These are phyloP conservation scores for Secale cereale DNA, from an alignment of 176 grass and related monocot species.

Conservation along the genomic window DNA sequence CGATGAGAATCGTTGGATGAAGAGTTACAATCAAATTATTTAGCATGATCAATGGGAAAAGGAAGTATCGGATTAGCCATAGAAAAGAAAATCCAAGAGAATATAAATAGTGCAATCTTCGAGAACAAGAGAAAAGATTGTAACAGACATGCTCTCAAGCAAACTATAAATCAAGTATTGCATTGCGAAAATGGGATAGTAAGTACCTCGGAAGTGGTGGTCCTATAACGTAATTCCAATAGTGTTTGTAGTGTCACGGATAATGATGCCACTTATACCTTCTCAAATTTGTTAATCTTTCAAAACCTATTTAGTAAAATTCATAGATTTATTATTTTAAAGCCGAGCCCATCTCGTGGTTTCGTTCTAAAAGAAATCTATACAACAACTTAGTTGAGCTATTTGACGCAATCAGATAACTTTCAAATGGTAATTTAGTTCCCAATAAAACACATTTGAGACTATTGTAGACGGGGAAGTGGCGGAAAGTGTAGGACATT, in stretches of 20 bases:
- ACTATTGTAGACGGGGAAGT: background rate
- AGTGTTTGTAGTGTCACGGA: too few species aligned
- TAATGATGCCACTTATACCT: constrained; percentile 22
- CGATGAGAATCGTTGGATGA: background rate
- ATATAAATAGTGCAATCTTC: background rate
- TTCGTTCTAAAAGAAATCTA: background rate
- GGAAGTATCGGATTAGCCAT: background rate
- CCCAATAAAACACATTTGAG: background rate
- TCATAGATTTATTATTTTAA: background rate
- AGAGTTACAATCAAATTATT: background rate
- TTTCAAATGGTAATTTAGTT: background rate
- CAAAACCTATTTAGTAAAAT: background rate
- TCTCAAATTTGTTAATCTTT: background rate
- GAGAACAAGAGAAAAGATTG: background rate
- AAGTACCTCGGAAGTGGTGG: too few species aligned
- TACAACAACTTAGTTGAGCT: background rate
- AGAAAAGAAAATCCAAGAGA: constrained; percentile 11
- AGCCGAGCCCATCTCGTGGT: background rate
- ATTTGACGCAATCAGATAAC: background rate
- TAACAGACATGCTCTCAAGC: background rate
- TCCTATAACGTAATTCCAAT: too few species aligned
- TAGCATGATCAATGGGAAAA: background rate
- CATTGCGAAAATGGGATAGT: background rate
- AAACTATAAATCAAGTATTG: constrained; percentile 12
- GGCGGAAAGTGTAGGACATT: background rate